Percentiles rank a stretch among this genome's conserved stretches.
phyloP scores from a whole-genome alignment of 73 alveolate genomes.

The Loxodes magnus region DNA sequence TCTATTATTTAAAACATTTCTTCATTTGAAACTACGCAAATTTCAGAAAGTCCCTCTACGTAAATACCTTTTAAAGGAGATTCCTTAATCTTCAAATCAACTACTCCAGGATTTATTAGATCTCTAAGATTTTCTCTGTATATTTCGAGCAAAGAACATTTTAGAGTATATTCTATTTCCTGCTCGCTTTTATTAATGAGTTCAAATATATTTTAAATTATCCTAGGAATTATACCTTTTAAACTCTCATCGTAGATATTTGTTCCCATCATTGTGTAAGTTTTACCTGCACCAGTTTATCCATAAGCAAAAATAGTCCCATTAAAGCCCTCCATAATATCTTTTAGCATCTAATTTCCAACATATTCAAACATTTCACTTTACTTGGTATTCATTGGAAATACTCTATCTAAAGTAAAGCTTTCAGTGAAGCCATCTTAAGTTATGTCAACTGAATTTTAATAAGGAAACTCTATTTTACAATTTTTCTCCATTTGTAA shows the following conservation, averaged over 20 bases:
- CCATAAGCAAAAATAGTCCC: conserved; percentile 86
- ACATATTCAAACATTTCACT: conserved; percentile 29
- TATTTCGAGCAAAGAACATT: conserved; percentile 36
- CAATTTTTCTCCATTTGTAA: no score
- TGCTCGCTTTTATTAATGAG: conserved; percentile 17
- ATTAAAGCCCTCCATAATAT: conserved; percentile 66
- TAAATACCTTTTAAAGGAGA: conserved; percentile 33
- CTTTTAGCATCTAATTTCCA: conserved; percentile 43
- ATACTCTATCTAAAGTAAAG: conserved; percentile 44
- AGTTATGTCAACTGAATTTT: no score
- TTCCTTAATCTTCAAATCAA: conserved; percentile 31
- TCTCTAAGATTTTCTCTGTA: conserved; percentile 38
- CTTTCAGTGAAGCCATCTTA: no score
- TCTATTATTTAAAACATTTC: conserved; percentile 22
- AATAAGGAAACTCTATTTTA: no score
- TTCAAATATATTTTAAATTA: conserved; percentile 33
- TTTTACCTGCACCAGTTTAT: conserved; percentile 84
- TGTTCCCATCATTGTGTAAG: conserved; percentile 77
- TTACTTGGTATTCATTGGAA: conserved; percentile 37
- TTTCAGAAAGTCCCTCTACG: conserved; percentile 36
- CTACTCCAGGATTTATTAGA: conserved; percentile 4
- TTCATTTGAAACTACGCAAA: conserved; percentile 30
- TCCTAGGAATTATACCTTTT: conserved; percentile 72
- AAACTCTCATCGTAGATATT: conserved; percentile 42
- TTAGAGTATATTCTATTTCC: conserved; percentile 23